Evolutionary conservation across 192 early-diverging fungal species (phyloP).

Genomic region (Rhizophagus prolifer): DNA sequence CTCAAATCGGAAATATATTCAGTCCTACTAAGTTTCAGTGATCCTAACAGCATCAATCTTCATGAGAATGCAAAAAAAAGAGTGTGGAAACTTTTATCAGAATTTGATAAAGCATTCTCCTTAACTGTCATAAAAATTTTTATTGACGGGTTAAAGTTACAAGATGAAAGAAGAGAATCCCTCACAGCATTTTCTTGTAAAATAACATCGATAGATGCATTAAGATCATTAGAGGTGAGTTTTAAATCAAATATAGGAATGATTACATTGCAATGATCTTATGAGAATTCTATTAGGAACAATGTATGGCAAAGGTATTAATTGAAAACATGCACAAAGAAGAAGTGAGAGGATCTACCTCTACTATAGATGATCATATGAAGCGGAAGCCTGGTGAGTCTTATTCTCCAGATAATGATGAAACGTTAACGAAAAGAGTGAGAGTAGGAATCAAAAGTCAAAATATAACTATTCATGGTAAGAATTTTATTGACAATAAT

Average conservation of each 20-base stretch:
- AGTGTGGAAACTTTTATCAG: slow-evolving; percentile 27
- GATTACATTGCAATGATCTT: background rate
- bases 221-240: slow-evolving; percentile 24
- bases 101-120: slow-evolving; percentile 23
- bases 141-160: slow-evolving; percentile 19
- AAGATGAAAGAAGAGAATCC: slow-evolving; percentile 18
- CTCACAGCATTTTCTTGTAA: slow-evolving; percentile 9
- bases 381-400: too few relatives aligned
- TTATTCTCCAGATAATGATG: too few relatives aligned
- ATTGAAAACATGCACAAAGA: slow-evolving; percentile 18
- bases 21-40: slow-evolving; percentile 20
- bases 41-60: slow-evolving; percentile 4
- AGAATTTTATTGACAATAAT: too few relatives aligned
- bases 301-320: background rate
- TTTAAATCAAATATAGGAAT: slow-evolving; percentile 21
- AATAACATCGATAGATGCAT: slow-evolving; percentile 22
- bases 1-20: slow-evolving; percentile 29
- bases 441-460: too few relatives aligned
- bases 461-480: too few relatives aligned
- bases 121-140: slow-evolving; percentile 27
- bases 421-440: too few relatives aligned
- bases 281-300: slow-evolving; percentile 14
- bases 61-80: slow-evolving; percentile 31
- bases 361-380: too few relatives aligned
- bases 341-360: background rate